Evolutionary conservation across 2,329 filamentous ascomycete species (phyloP), one percentile per base, ranked within the genome.

Genomic region (Acephala macrosclerotiorum): DNA sequence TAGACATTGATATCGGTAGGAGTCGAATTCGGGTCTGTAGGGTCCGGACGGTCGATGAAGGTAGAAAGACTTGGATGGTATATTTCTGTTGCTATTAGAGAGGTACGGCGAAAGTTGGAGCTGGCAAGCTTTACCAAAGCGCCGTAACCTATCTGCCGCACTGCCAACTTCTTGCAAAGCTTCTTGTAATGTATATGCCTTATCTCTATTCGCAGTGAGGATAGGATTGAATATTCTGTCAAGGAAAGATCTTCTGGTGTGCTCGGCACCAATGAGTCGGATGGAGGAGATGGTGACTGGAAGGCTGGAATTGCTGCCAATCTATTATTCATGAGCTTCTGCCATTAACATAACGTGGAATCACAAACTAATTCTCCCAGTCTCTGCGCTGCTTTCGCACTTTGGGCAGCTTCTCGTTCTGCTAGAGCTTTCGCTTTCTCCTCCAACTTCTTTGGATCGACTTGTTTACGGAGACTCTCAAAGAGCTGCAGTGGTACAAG

Each of bases 261-360:
- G 89, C 67, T 86, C 85, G 53, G 93, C 93, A 76, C 94, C 92
- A 68, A 96, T 87, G 67, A 99, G 84, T 73, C 91, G 89, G 76
- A 99, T 87, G 53, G 93, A 92, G 73, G 92, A 92, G 77, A 99
- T 90, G 16, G 93, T 93, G 73, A 96, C 92, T 47, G 96, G 95
- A 65, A 96, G 87, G 51, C 92, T 92, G 71, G 91, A 90, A 78
- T 98, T 97, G 79, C 91, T 87, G 71, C 89, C 86, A 75, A 96
- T 86, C 91, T 94, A 60, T 16, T 11, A 8, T 18, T 33, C 18
- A 36, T 73, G 56, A 71, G 61, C 36, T 38, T 59, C 35, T 14
- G 16, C 47, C 14, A 25, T 25, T 35, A 25, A 14, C 25, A 29
- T 22, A 29, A 11, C 29, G 11, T 7, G 51, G 12, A 25, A 5